A percentile compares a stretch with the other conserved stretches of the same genome.
These are phyloP conservation scores for Auriculariales sp. DNA, from an alignment of 768 basidiomycete species.

Conservation along the genomic window DNA sequence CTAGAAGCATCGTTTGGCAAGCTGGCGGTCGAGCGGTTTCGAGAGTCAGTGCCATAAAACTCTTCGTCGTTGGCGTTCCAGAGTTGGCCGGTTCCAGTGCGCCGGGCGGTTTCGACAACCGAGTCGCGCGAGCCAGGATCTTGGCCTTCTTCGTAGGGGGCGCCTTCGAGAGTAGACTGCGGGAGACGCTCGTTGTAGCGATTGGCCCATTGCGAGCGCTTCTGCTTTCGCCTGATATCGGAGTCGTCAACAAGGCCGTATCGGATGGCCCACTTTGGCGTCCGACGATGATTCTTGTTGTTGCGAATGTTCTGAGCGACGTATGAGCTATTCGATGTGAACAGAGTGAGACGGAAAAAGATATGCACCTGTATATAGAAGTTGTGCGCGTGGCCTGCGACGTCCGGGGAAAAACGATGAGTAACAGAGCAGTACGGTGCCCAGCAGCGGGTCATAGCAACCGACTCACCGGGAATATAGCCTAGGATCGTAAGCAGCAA, in stretches of 20 bases:
- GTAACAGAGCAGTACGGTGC: conserved; percentile 3
- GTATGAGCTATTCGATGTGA: neutral
- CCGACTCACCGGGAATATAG: conserved; percentile 62
- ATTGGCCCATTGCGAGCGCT: conserved; percentile 74
- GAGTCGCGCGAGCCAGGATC: conserved; percentile 21
- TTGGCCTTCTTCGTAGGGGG: conserved; percentile 71
- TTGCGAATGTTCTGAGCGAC: conserved; percentile 82
- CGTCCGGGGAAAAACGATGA: conserved; percentile 5
- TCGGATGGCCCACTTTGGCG: conserved; percentile 90
- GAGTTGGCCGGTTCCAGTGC: conserved; percentile 35
- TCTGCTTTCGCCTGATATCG: conserved; percentile 62
- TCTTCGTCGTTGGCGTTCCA: conserved; percentile 68
- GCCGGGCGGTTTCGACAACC: conserved; percentile 16
- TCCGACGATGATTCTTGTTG: conserved; percentile 82
- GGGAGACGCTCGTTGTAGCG: conserved; percentile 75
- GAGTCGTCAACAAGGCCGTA: conserved; percentile 80
- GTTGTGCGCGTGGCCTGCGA: conserved; percentile 74
- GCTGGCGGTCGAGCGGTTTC: conserved; percentile 20
- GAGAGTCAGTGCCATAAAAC: conserved; percentile 36
- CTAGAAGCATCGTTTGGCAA: conserved; percentile 22
- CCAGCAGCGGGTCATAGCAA: neutral
- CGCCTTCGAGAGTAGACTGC: conserved; percentile 52
- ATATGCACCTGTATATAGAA: conserved; percentile 70
- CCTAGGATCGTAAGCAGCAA: conserved; percentile 77
- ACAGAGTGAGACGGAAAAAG: conserved; percentile 4